These are phyloP conservation scores for Apiospora rasikravindrae DNA, from an alignment of 2,329 filamentous ascomycete genomes.

Conservation along the genomic window DNA sequence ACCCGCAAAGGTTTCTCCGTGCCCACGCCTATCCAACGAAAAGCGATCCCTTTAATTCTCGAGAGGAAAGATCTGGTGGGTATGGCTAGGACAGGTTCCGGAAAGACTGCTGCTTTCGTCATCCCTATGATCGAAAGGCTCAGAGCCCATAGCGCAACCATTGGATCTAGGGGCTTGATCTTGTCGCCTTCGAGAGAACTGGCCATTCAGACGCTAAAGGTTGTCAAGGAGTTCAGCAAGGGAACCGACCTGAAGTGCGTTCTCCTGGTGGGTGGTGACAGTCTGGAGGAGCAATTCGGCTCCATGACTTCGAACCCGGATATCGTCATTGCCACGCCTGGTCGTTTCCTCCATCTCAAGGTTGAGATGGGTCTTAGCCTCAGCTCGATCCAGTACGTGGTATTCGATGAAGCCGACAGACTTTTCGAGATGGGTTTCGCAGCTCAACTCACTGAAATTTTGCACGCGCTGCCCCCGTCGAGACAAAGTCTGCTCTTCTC, in stretches of 20 bases:
- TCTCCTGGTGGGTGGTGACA: constrained; percentile 91
- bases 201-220: constrained; percentile 92
- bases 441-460: constrained; percentile 88
- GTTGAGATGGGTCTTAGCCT: constrained; percentile 94
- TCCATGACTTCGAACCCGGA: constrained; percentile 95
- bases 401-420: constrained; percentile 96
- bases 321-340: constrained; percentile 95
- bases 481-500: constrained; percentile 95
- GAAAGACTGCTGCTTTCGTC: constrained; percentile 97
- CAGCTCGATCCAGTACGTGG: constrained; percentile 90
- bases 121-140: constrained; percentile 97
- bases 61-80: constrained; percentile 95
- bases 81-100: constrained; percentile 98
- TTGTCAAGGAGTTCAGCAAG: constrained; percentile 90
- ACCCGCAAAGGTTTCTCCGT: constrained; percentile 93
- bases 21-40: constrained; percentile 95
- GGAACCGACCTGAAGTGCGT: constrained; percentile 93
- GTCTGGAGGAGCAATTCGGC: constrained; percentile 91
- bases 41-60: constrained; percentile 90
- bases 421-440: constrained; percentile 99
- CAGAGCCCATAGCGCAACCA: constrained; percentile 83
- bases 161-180: constrained; percentile 86
- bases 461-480: constrained; percentile 82
- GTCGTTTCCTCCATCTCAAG: constrained; percentile 94
- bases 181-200: constrained; percentile 93